Evolutionary conservation across 768 basidiomycete species (phyloP), one percentile per base, ranked within the genome.

Genomic region (Basidioascus undulatus): DNA sequence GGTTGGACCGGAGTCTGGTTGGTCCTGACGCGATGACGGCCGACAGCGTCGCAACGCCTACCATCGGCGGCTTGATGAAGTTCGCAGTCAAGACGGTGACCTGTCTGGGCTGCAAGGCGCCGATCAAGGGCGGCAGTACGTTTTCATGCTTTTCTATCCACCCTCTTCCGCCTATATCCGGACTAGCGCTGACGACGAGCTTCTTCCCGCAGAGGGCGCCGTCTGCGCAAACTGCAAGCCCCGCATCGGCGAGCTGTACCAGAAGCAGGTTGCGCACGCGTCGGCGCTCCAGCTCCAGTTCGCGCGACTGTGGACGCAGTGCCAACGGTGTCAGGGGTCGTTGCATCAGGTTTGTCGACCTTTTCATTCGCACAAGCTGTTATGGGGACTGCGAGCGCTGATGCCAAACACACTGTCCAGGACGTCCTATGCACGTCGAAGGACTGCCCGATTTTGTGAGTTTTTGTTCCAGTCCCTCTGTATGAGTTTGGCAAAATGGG

Each of bases 371-470:
- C 19, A 27, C 11, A 20, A 20, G 13, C 31, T 32, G 41, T 42
- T 27, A 27, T n/a, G n/a, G 21, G 33, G 21, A 42, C 35, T 41
- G 34, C 13, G 19, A 19, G 35, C 20, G 9, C 38, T 38, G 12
- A 5, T 16, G 18, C 21, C 28, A 23, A 26, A 20, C 15, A 5
- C 18, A 36, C 25, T 30, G 25, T 39, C 9, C 49, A 92, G 81
- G 92, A 98, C 54, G 92, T 96, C 8, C 63, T 98, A 23, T 98
- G 89, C 55, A 79, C 82, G 0, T 86, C 81, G 54, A 87, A 81
- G 54, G 92, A 98, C 59, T 98, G 92, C 50, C 92, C 92, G 0
- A 96, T 96, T 45, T 98, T 87, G n/a, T n/a, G n/a, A n/a, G n/a
- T n/a, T n/a, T n/a, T n/a, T n/a, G n/a, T n/a, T n/a, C n/a, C n/a